Evolutionary conservation across 164 flowering plant genomes (phyloP).

Genomic region (Chimonanthus praecox): DNA sequence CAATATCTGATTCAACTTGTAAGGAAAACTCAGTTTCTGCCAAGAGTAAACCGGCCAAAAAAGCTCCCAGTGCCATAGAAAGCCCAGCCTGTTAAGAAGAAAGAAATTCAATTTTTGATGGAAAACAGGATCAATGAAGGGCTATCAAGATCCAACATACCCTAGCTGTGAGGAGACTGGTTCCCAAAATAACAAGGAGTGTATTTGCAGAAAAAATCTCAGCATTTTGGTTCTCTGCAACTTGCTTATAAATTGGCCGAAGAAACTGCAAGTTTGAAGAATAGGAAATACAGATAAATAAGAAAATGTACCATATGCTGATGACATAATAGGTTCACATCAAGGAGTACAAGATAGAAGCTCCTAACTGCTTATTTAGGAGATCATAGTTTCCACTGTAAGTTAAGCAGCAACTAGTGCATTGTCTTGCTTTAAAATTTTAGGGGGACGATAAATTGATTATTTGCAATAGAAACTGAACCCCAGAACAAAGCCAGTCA

Average conservation of each 20-base stretch:
- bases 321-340: not conserved
- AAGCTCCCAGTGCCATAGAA: constrained; percentile 99
- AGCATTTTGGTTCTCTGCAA: constrained; percentile 98
- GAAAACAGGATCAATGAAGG: constrained; percentile 1
- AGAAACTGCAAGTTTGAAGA: constrained; percentile 56
- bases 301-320: not conserved
- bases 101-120: constrained; percentile 3
- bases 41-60: constrained; percentile 98
- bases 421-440: too few species aligned
- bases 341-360: not conserved
- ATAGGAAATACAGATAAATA: not conserved
- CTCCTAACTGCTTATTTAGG: too few species aligned
- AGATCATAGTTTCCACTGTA: too few species aligned
- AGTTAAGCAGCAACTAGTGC: too few species aligned
- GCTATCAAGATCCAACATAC: constrained; percentile 35
- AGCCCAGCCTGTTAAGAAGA: constrained; percentile 80
- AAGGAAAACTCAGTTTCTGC: constrained; percentile 99
- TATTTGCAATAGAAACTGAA: too few species aligned
- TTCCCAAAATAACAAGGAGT: constrained; percentile 91
- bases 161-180: constrained; percentile 98
- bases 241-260: constrained; percentile 95
- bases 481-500: too few species aligned
- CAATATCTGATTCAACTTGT: constrained; percentile 99
- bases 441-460: too few species aligned
- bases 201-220: constrained; percentile 99